A percentile compares a stretch with the other conserved stretches of the same genome.
Evolutionary conservation across 2,329 filamentous ascomycete genomes (phyloP).

Genomic region (Colletotrichum incanum): DNA sequence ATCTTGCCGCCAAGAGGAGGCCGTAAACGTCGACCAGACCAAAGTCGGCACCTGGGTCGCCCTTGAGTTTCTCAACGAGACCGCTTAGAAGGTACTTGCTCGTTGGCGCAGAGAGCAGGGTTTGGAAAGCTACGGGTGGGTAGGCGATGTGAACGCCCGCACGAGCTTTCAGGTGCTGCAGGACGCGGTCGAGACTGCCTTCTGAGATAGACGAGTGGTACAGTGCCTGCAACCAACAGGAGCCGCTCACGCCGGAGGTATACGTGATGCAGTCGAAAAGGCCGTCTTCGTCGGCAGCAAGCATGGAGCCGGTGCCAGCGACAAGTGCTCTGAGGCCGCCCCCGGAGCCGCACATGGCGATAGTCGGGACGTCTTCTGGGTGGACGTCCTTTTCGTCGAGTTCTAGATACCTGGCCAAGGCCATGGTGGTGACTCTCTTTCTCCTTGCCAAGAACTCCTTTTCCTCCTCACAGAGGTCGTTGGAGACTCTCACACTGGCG

Average conservation of each 20-base stretch:
- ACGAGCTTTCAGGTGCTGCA: constrained; percentile 89
- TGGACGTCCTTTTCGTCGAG: constrained; percentile 87
- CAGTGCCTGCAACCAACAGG: constrained; percentile 93
- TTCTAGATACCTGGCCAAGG: constrained; percentile 86
- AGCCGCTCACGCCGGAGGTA: constrained; percentile 94
- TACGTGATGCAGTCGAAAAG: constrained; percentile 96
- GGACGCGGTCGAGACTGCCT: constrained; percentile 77
- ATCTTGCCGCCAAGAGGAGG: constrained; percentile 84
- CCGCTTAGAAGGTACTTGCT: constrained; percentile 93
- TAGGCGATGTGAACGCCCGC: constrained; percentile 93
- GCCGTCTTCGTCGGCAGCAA: constrained; percentile 87
- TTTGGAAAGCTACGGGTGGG: constrained; percentile 84
- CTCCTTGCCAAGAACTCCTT: constrained; percentile 80
- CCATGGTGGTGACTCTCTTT: constrained; percentile 77
- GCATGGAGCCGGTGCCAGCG: constrained; percentile 88
- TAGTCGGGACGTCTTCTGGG: constrained; percentile 91
- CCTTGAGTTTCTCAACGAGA: constrained; percentile 91
- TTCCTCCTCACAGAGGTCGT: constrained; percentile 87
- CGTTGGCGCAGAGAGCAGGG: constrained; percentile 90
- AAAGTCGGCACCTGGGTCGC: constrained; percentile 84
- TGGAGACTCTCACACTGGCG: constrained; percentile 85
- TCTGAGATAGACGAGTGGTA: constrained; percentile 86
- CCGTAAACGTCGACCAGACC: constrained; percentile 96
- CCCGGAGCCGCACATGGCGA: constrained; percentile 95
- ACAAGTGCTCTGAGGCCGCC: constrained; percentile 92